Evolutionary conservation across 352 stramenopile genomes (phyloP), one percentile per base, ranked within the genome.

Genomic region (Aphanomyces stellatus): DNA sequence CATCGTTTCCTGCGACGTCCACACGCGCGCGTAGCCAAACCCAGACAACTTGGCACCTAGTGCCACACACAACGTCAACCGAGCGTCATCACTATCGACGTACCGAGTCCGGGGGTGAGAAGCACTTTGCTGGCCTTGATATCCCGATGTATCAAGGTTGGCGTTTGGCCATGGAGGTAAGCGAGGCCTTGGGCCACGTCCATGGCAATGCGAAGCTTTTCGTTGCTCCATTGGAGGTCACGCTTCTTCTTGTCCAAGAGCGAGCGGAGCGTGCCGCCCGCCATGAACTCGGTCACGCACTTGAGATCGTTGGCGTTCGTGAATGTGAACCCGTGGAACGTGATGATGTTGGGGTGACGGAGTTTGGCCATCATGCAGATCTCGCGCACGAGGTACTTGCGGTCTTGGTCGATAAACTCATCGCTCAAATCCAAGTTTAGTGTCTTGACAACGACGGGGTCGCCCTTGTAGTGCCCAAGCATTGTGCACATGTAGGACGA

Each of bases 101-200:
- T 27, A 67, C 60, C 60, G 13, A 67, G 43, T 11, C 60, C 60
- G 6, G 49, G 46, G 2, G 67, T 83, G 41, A 87, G 60, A n/a
- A 87, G 68, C 49, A 87, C 74, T 34, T 87, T 87, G 27, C 74
- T 75, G 0, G 79, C 69, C 62, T 87, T 87, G 3, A 87, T 49
- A 53, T 87, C 77, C 2, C 79, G 75, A 46, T 87, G 79, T 51
- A 87, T 81, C 27, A 87, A 76, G 13, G 73, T 72, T 28, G 74
- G 79, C 1, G 74, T 65, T 13, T 73, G 64, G 0, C 61, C 72
- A 64, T 90, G 82, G 35, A 90, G 63, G 41, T 88, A 90, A 22
- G 72, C 79, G 13, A 90, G 75, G 31, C 74, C 80, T 48, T 87
- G 65, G 0, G 76, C 77, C 22, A 87, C 69, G 42, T 80, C 77